Percentiles rank a stretch among this genome's conserved stretches.
These are phyloP conservation scores for Colletotrichum truncatum DNA, from an alignment of 2,329 filamentous ascomycete species.

Conservation along the genomic window DNA sequence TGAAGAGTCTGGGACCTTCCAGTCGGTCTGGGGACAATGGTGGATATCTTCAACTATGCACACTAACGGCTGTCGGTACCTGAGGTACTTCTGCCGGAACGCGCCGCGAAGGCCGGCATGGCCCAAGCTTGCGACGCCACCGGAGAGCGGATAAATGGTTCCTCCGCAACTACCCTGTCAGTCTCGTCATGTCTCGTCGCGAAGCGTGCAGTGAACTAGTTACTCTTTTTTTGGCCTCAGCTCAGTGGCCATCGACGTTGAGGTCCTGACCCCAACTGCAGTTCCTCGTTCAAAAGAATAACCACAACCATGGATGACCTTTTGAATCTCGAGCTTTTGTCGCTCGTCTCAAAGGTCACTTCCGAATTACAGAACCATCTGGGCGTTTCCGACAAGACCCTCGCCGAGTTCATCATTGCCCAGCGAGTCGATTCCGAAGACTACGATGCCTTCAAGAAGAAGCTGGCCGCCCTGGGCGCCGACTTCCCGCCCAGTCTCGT, in stretches of 20 bases:
- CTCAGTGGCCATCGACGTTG: conserved; percentile 8
- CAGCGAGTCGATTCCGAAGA: conserved; percentile 81
- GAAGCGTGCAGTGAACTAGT: not conserved
- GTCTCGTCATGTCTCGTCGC: conserved; percentile 10
- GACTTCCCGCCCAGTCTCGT: conserved; percentile 87
- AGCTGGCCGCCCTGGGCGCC: conserved; percentile 79
- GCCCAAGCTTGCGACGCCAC: too few species aligned
- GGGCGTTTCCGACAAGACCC: conserved; percentile 90
- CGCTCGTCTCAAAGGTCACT: conserved; percentile 92
- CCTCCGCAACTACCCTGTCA: not conserved
- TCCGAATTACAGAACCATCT: conserved; percentile 95
- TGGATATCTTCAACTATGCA: not conserved
- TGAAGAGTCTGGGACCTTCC: not conserved
- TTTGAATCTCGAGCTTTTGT: conserved; percentile 89
- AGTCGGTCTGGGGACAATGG: not conserved
- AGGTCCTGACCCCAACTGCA: conserved; percentile 8
- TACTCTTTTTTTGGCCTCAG: conserved; percentile 20
- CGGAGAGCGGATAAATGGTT: not conserved
- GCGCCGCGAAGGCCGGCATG: not conserved
- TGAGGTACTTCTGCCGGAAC: not conserved
- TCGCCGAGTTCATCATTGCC: conserved; percentile 95
- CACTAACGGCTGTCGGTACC: not conserved
- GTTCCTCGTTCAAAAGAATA: conserved; percentile 10
- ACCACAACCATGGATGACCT: conserved; percentile 79
- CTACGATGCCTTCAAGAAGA: conserved; percentile 77